phyloP scores from a whole-genome alignment of 495 filamentous ascomycete genomes.

The Durotheca rogersii region DNA sequence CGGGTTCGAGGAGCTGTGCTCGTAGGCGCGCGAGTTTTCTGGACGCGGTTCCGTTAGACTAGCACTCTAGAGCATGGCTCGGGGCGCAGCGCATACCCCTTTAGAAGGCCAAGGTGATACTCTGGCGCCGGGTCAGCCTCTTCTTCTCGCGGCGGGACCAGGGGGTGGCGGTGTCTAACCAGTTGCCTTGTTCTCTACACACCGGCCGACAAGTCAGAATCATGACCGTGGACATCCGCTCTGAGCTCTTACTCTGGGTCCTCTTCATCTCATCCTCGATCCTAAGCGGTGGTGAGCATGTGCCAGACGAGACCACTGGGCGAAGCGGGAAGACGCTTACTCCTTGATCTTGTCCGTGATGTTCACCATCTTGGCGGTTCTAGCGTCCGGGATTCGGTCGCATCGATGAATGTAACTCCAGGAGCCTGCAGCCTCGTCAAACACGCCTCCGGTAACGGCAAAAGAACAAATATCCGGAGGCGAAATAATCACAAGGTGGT shows the following conservation, averaged over 20 bases:
- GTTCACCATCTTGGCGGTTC: slow-evolving; percentile 85
- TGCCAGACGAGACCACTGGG: not conserved
- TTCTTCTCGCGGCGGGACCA: not conserved
- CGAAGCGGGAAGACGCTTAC: slow-evolving; percentile 49
- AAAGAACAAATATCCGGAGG: too few relatives aligned
- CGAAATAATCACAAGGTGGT: too few relatives aligned
- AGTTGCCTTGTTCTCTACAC: slow-evolving; percentile 95
- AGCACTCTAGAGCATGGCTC: not conserved
- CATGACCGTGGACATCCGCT: slow-evolving; percentile 17
- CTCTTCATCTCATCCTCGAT: slow-evolving; percentile 99
- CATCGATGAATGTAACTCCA: too few relatives aligned
- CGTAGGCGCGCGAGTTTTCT: slow-evolving; percentile 95
- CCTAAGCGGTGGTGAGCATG: slow-evolving; percentile 51
- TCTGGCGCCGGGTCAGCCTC: slow-evolving; percentile 54
- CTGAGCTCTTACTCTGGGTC: slow-evolving; percentile 80
- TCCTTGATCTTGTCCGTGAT: slow-evolving; percentile 99
- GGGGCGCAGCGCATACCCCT: slow-evolving; percentile 65
- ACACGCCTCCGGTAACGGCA: too few relatives aligned
- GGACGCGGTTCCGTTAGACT: slow-evolving; percentile 17
- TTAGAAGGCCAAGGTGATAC: slow-evolving; percentile 96
- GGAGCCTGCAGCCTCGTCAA: too few relatives aligned
- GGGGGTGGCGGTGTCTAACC: slow-evolving; percentile 54
- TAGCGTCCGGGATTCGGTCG: slow-evolving; percentile 9
- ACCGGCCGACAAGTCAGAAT: slow-evolving; percentile 29
- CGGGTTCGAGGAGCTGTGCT: slow-evolving; percentile 93